Conservation (phyloP, 192 early-diverging fungal species). For the Haplosporangium gracile region DNA sequence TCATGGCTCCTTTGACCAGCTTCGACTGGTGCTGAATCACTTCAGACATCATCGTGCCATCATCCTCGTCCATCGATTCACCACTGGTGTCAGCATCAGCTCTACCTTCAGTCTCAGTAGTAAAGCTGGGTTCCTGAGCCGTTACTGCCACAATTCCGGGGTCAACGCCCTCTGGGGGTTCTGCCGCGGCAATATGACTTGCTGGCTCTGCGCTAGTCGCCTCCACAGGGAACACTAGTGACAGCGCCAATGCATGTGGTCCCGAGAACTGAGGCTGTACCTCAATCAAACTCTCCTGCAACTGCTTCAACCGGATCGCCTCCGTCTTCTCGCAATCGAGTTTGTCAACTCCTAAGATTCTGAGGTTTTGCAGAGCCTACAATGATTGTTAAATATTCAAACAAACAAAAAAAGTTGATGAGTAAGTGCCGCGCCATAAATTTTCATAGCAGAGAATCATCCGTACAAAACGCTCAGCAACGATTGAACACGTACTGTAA, state of each 20-base stretch:
- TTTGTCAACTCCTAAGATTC: not conserved
- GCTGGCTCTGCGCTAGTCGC: not conserved
- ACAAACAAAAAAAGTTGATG: too few relatives aligned
- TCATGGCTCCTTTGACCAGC: not conserved
- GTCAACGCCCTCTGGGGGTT: not conserved
- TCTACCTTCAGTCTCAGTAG: not conserved
- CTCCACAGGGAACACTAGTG: not conserved
- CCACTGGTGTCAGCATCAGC: not conserved
- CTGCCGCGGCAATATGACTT: not conserved
- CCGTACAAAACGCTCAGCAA: not conserved
- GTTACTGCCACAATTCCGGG: not conserved
- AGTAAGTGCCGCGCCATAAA: too few relatives aligned
- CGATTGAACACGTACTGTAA: slow-evolving; percentile 7
- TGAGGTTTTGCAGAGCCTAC: slow-evolving; percentile 26
- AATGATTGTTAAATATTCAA: not conserved
- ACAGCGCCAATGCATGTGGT: not conserved
- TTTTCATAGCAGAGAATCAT: not conserved
- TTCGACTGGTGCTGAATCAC: not conserved
- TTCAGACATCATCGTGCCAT: slow-evolving; percentile 4
- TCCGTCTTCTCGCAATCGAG: not conserved
- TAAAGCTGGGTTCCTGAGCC: not conserved
- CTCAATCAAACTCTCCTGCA: not conserved
- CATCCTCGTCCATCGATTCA: slow-evolving; percentile 1
- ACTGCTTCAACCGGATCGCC: not conserved
- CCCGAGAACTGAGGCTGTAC: not conserved